Conservation (phyloP, 2,329 filamentous ascomycete species). For the Knufia petricola region DNA sequence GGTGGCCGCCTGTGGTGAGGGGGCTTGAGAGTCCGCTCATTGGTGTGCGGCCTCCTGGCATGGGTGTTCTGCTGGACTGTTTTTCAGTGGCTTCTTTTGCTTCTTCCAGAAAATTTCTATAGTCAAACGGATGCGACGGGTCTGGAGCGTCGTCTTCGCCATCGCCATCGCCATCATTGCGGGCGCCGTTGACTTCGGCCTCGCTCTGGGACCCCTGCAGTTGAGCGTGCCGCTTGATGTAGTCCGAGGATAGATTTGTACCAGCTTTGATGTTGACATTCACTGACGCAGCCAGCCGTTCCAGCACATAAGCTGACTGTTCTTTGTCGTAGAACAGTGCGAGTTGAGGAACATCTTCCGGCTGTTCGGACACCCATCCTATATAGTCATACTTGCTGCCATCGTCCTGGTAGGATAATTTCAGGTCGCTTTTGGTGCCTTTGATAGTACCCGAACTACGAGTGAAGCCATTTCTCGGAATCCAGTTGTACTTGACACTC, state of each 20-base stretch:
- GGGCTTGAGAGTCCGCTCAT: conserved; percentile 31
- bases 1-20: conserved; percentile 25
- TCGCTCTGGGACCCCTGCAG: conserved; percentile 15
- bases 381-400: conserved; percentile 11
- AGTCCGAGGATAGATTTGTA: conserved; percentile 35
- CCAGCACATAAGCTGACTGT: conserved; percentile 68
- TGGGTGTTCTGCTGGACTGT: conserved; percentile 15
- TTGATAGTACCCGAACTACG: conserved; percentile 14
- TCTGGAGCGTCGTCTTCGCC: conserved; percentile 36
- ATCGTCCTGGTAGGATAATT: conserved; percentile 12
- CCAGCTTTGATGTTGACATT: conserved; percentile 74
- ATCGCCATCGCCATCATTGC: conserved; percentile 23
- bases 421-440: conserved; percentile 12
- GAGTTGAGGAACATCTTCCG: conserved; percentile 26
- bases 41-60: conserved; percentile 22
- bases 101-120: conserved; percentile 40
- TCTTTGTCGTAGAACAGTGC: conserved; percentile 65
- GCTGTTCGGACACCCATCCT: conserved; percentile 12
- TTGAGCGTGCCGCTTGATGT: conserved; percentile 16
- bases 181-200: conserved; percentile 28
- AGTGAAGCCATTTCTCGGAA: conserved; percentile 29
- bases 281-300: conserved; percentile 71
- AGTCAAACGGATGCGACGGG: conserved; percentile 40
- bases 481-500: conserved; percentile 39
- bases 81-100: conserved; percentile 29